phyloP scores from a whole-genome alignment of 805 yeast species.

The Schwanniomyces polymorphus region DNA sequence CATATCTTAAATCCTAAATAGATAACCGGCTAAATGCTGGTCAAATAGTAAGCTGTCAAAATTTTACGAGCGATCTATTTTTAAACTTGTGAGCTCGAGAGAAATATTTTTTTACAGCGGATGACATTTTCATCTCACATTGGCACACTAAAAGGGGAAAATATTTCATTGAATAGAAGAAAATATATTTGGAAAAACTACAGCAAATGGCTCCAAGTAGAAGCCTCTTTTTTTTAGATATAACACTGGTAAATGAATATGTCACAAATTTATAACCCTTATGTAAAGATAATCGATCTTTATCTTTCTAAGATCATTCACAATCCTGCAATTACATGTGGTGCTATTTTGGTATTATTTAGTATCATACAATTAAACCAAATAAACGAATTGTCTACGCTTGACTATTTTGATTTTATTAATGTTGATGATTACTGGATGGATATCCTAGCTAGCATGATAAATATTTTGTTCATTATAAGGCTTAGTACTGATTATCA shows the following conservation, averaged over 20 bases:
- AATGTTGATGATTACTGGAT: slow-evolving; percentile 8
- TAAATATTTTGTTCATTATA: slow-evolving; percentile 27
- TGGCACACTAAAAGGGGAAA: too few species aligned
- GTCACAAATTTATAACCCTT: slow-evolving; percentile 3
- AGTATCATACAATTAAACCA: slow-evolving; percentile 1
- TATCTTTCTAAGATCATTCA: slow-evolving; percentile 16
- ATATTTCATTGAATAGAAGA: too few species aligned
- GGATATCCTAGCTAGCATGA: slow-evolving; percentile 24
- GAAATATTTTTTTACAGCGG: too few species aligned
- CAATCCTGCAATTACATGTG: slow-evolving; percentile 19
- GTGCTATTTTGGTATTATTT: background rate
- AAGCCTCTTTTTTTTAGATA: background rate
- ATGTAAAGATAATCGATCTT: slow-evolving; percentile 15
- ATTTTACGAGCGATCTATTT: too few species aligned
- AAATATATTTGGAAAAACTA: too few species aligned
- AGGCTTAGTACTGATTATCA: slow-evolving; percentile 18
- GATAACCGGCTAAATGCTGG: too few species aligned
- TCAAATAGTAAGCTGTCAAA: too few species aligned
- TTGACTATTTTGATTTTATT: slow-evolving; percentile 6
- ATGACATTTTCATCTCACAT: too few species aligned
- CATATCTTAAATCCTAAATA: too few species aligned
- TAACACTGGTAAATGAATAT: background rate
- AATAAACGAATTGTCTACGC: background rate
- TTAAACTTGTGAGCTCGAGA: too few species aligned
- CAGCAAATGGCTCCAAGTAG: too few species aligned